Percentiles rank a stretch among this genome's conserved stretches.
Conservation (phyloP, 1,284 basidiomycete species). For the Malassezia obtusa region DNA sequence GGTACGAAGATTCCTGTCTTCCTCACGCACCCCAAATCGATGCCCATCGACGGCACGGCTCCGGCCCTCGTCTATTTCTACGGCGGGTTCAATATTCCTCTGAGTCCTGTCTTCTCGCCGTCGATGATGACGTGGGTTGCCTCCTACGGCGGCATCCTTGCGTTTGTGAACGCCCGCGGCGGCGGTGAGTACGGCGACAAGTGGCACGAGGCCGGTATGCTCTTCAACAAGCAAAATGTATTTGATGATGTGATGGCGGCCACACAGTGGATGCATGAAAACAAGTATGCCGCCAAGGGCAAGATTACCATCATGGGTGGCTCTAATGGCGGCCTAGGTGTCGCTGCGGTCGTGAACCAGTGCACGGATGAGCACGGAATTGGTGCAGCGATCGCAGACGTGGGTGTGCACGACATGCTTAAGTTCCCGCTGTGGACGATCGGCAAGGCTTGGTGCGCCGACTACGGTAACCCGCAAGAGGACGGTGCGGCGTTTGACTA, state of each 20-base stretch:
- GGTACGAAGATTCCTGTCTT: slow-evolving; percentile 78
- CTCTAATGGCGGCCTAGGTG: slow-evolving; percentile 56
- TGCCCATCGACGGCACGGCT: slow-evolving; percentile 64
- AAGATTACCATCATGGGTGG: slow-evolving; percentile 65
- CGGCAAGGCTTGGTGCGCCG: slow-evolving; percentile 68
- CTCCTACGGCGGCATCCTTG: slow-evolving; percentile 64
- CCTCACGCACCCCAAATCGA: slow-evolving; percentile 65
- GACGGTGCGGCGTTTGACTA: slow-evolving; percentile 40
- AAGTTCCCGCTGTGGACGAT: slow-evolving; percentile 43
- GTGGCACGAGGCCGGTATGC: slow-evolving; percentile 45
- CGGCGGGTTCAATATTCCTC: slow-evolving; percentile 55
- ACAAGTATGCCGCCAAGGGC: slow-evolving; percentile 61
- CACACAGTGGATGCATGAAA: slow-evolving; percentile 60
- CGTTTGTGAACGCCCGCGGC: slow-evolving; percentile 58
- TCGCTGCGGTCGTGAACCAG: slow-evolving; percentile 69
- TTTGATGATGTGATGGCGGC: slow-evolving; percentile 61
- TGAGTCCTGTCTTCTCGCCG: slow-evolving; percentile 64
- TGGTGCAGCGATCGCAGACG: slow-evolving; percentile 49
- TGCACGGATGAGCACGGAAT: slow-evolving; percentile 69
- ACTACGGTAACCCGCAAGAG: slow-evolving; percentile 66
- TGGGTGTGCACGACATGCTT: slow-evolving; percentile 63
- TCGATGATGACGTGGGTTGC: slow-evolving; percentile 67
- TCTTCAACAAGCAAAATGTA: slow-evolving; percentile 55
- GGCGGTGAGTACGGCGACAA: slow-evolving; percentile 74
- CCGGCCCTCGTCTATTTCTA: slow-evolving; percentile 69